phyloP scores from a whole-genome alignment of 371 early-diverging fungal genomes.

The Mucor plumbeus region DNA sequence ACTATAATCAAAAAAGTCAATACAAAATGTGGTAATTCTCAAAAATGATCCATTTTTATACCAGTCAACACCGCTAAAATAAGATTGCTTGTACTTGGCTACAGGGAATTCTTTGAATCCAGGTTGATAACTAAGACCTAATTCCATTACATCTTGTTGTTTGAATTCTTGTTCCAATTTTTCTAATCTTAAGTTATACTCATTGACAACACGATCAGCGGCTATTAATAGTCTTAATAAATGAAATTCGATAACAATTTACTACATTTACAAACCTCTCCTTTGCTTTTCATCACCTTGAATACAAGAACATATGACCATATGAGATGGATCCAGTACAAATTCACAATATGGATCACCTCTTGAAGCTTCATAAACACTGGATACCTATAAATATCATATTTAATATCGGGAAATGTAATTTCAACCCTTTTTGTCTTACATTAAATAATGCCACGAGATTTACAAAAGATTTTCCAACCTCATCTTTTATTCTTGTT shows the following conservation, averaged over 20 bases:
- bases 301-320: constrained; percentile 62
- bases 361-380: constrained; percentile 63
- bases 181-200: constrained; percentile 63
- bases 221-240: constrained; percentile 32
- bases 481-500: constrained; percentile 43
- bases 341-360: constrained; percentile 64
- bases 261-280: constrained; percentile 37
- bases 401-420: constrained; percentile 9
- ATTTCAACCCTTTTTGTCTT: constrained; percentile 16
- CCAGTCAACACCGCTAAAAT: constrained; percentile 70
- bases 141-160: constrained; percentile 39
- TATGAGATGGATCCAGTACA: constrained; percentile 52
- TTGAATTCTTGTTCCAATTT: constrained; percentile 57
- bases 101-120: constrained; percentile 61
- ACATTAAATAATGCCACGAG: constrained; percentile 65
- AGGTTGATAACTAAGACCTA: constrained; percentile 69
- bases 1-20: constrained; percentile 38
- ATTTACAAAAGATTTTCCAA: constrained; percentile 62
- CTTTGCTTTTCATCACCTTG: constrained; percentile 51
- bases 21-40: constrained; percentile 5
- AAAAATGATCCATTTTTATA: constrained; percentile 24
- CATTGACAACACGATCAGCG: constrained; percentile 57
- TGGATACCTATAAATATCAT: constrained; percentile 39
- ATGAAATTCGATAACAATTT: not conserved
- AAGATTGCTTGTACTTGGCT: constrained; percentile 58